A percentile compares a stretch with the other conserved stretches of the same genome.
Evolutionary conservation across 2,329 filamentous ascomycete species (phyloP).

Genomic region (Verticillium dahliae): DNA sequence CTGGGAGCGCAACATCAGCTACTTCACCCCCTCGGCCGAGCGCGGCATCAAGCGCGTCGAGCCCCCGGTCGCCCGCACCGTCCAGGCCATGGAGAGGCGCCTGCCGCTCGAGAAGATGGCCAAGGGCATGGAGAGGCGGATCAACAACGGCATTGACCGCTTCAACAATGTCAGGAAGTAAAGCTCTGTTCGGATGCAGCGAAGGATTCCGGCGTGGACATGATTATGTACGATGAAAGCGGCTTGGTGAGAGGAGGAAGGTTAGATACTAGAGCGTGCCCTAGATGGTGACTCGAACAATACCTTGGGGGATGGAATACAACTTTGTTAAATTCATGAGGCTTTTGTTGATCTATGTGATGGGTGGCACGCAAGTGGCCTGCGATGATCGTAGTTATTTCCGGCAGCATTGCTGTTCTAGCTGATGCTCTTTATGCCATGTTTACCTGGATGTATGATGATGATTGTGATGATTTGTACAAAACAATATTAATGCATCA

Average conservation of each 20-base stretch:
- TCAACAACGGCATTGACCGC: conserved; percentile 15
- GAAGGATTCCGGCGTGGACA: background rate
- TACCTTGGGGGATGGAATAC: background rate
- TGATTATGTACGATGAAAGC: background rate
- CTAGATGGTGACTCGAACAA: background rate
- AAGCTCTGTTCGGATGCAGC: background rate
- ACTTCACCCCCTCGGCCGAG: conserved; percentile 42
- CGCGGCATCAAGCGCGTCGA: conserved; percentile 44
- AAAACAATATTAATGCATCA: too few species aligned
- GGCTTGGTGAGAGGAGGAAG: background rate
- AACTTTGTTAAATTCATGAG: background rate
- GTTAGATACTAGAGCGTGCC: background rate
- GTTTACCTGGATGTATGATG: too few species aligned
- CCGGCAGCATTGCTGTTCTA: too few species aligned
- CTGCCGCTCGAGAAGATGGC: conserved; percentile 45
- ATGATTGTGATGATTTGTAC: too few species aligned
- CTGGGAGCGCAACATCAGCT: conserved; percentile 52
- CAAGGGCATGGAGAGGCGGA: conserved; percentile 38
- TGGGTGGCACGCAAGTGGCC: background rate
- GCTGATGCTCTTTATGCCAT: too few species aligned
- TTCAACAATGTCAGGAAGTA: background rate
- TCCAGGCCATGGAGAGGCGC: conserved; percentile 37
- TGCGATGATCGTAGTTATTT: too few species aligned
- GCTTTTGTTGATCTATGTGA: background rate
- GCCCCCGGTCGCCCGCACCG: conserved; percentile 36